Base-by-base conservation (phyloP, 306 rosid species). In the Rosa lucieae region DNA sequence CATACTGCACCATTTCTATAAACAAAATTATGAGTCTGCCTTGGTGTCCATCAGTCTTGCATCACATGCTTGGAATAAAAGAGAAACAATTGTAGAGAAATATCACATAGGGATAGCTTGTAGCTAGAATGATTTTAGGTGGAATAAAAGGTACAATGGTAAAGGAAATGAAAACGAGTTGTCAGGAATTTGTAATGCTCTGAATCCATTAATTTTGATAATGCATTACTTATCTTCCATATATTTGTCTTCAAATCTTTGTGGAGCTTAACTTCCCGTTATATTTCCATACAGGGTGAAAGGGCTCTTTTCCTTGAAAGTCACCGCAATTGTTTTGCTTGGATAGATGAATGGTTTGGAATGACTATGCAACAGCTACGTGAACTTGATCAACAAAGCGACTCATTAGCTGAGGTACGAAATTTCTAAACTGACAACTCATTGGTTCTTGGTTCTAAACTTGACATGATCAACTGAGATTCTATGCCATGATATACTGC, bases 331-430 rank as follows among this genome's bases (percentile, higher is more conserved):
- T 86, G 89, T 70, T 82, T 80, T 67, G 65, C 82, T 59, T 86
- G 89, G 89, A 82, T 86, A 5, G 89, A 86, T 71, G 82, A 82
- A 72, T 86, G 89, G 89, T 83, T 68, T 13, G 89, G 89, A 46
- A 73, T 86, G 89, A 82, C 89, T 21, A 49, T 80, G 32, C 67
- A 79, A 51, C 84, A 82, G 32, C 66, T 86, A 72, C 86, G 68
- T 46, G 78, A 86, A 74, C 59, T 77, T 69, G 86, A 86, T 76
- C 86, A 43, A 58, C 56, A 14, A 49, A 79, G 67, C 47, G 44
- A 72, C 21, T 82, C 80, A 8, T 72, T 67, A 66, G 56, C 81
- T 32, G 80, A 86, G 88, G 88, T 85, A 82, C 10, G 68, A 70
- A 37, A 18, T 48, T 58, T 63, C 43, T 10, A 43, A 55, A 55